Conservation (phyloP, 257 asterid species). For the Nicotiana attenuata region DNA sequence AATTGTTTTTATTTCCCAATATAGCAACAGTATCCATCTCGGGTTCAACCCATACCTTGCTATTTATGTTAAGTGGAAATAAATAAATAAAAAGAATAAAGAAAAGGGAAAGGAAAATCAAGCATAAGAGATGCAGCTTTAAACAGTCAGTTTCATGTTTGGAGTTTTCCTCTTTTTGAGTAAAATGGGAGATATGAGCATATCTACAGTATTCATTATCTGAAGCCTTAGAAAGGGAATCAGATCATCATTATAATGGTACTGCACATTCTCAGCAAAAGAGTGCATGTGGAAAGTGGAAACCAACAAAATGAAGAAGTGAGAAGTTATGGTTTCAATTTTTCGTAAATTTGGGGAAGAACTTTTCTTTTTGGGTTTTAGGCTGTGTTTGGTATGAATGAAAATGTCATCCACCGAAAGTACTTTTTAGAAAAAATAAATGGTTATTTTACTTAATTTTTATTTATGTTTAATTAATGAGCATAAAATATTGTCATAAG, state of each 20-base stretch:
- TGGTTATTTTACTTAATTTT: too few relatives aligned
- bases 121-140: neutral
- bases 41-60: constrained; percentile 6
- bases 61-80: neutral
- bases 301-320: neutral
- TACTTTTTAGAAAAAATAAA: too few relatives aligned
- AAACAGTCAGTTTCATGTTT: neutral
- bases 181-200: neutral
- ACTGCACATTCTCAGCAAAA: neutral
- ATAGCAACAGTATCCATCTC: constrained; percentile 8
- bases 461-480: too few relatives aligned
- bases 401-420: too few relatives aligned
- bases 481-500: too few relatives aligned
- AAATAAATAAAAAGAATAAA: neutral
- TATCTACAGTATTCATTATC: neutral
- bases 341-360: neutral
- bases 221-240: neutral
- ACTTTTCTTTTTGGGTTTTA: too few relatives aligned
- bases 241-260: neutral
- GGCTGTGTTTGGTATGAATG: too few relatives aligned
- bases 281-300: neutral
- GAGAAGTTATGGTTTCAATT: neutral
- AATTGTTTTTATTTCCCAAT: neutral
- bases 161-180: neutral
- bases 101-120: neutral